Evolutionary conservation across 805 yeast genomes (phyloP), one percentile per base, ranked within the genome.

Genomic region (Cyberlindnera xylosilytica): DNA sequence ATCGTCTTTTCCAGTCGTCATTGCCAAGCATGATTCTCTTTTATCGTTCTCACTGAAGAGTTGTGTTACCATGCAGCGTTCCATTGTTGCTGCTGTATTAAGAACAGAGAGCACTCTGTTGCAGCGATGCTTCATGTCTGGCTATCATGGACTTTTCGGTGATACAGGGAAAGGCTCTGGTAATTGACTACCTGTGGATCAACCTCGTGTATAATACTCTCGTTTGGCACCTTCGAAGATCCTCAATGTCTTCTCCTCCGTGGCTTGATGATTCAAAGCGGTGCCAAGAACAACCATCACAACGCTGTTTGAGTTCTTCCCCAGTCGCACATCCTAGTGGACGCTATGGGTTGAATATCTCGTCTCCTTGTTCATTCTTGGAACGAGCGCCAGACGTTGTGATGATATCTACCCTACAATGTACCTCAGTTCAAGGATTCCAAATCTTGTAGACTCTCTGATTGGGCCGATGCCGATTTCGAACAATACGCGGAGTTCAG

Each of bases 191-290:
- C n/a, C n/a, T n/a, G n/a, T n/a, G n/a, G n/a, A n/a, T n/a, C n/a
- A n/a, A n/a, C n/a, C n/a, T n/a, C n/a, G 15, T 32, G 5, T 18
- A 10, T 32, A 12, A 20, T 5, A 29, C 31, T 20, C 26, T 12
- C 24, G 10, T 10, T 30, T 52, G 70, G 66, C 72, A 62, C 68
- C 72, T 65, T 69, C 73, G 73, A 69, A 69, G 73, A 68, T 68
- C 64, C 65, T 46, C 63, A 53, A 50, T 61, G 62, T 24, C 61
- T 56, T 49, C 47, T 51, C 41, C 53, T 56, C 62, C 46, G 62
- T 69, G 69, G 68, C 57, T 52, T 61, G 60, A 51, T 62, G 68
- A 66, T 68, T 69, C 73, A 69, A 69, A 69, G 70, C 70, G 73
- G 68, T 60, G 73, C 72, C 70, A 54, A 65, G 40, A 66, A 27